Conservation (phyloP, 305 asterid genomes). For the Caryopteris hybrid region DNA sequence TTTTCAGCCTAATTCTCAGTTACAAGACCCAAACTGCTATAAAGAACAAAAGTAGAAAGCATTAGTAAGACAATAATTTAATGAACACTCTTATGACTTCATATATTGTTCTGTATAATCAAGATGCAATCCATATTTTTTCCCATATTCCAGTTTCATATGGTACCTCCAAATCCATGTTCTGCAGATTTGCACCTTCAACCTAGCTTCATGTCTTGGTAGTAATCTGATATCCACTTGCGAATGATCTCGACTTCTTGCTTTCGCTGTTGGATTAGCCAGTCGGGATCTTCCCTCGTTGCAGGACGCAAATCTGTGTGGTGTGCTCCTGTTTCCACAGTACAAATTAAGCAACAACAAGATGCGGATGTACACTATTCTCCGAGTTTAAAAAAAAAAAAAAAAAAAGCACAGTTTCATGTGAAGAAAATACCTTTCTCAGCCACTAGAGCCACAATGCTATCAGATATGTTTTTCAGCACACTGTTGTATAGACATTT, state of each 20-base stretch:
- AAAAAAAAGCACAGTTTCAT: not conserved
- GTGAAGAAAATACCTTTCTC: slow-evolving; percentile 39
- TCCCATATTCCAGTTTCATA: not conserved
- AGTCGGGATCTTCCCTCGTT: slow-evolving; percentile 49
- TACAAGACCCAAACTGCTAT: not conserved
- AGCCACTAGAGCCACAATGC: slow-evolving; percentile 64
- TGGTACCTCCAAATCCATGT: not conserved
- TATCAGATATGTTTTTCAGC: slow-evolving; percentile 55
- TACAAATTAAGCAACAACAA: too few species aligned
- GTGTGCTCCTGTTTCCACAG: slow-evolving; percentile 54
- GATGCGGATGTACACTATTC: too few species aligned
- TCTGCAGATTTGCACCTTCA: not conserved
- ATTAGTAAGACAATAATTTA: not conserved
- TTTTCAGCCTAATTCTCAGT: too few species aligned
- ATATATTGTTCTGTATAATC: not conserved
- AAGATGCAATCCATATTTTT: not conserved
- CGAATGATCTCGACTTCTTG: slow-evolving; percentile 55
- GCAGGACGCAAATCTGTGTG: slow-evolving; percentile 66
- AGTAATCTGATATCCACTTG: slow-evolving; percentile 58
- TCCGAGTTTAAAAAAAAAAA: too few species aligned
- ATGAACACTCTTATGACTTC: not conserved
- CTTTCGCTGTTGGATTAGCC: slow-evolving; percentile 57
- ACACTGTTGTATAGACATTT: slow-evolving; percentile 31
- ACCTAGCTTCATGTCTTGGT: slow-evolving; percentile 31
- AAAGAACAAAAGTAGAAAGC: not conserved